Percentiles rank a stretch among this genome's conserved stretches.
phyloP scores from a whole-genome alignment of 2,329 filamentous ascomycete genomes.

The Neocucurbitaria cava region DNA sequence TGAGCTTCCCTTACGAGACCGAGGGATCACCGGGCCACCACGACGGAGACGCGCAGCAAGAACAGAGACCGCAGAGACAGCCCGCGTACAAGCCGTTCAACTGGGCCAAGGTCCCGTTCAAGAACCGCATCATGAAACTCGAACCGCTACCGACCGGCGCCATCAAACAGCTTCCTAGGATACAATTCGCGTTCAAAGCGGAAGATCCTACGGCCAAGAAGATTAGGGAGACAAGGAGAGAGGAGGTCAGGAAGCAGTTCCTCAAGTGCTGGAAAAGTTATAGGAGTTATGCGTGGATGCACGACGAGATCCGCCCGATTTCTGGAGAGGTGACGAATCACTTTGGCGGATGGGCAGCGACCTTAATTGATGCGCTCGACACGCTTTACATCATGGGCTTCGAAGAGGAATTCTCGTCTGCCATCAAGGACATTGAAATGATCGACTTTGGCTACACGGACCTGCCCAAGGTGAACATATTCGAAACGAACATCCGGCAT shows the following conservation, averaged over 20 bases:
- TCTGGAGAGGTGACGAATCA: slow-evolving; percentile 49
- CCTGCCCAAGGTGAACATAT: slow-evolving; percentile 54
- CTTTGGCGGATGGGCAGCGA: slow-evolving; percentile 58
- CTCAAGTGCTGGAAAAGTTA: slow-evolving; percentile 55
- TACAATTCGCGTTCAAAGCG: slow-evolving; percentile 51
- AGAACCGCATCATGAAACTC: slow-evolving; percentile 48
- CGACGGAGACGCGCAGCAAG: slow-evolving; percentile 10
- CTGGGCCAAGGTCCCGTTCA: slow-evolving; percentile 51
- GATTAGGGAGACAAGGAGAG: slow-evolving; percentile 43
- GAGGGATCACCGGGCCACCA: slow-evolving; percentile 1
- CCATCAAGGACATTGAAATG: slow-evolving; percentile 51
- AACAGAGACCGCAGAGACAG: slow-evolving; percentile 10
- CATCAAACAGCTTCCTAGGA: slow-evolving; percentile 49
- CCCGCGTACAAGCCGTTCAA: slow-evolving; percentile 35
- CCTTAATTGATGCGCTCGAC: slow-evolving; percentile 55
- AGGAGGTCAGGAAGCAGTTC: slow-evolving; percentile 53
- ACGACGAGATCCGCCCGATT: slow-evolving; percentile 57
- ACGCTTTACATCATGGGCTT: slow-evolving; percentile 58
- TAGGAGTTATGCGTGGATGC: slow-evolving; percentile 55
- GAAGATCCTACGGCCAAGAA: slow-evolving; percentile 45
- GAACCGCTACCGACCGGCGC: slow-evolving; percentile 48
- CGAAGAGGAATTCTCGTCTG: slow-evolving; percentile 56
- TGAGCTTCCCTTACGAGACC: slow-evolving; percentile 42
- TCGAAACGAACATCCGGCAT: slow-evolving; percentile 73
- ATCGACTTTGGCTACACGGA: slow-evolving; percentile 54